Percentiles rank a stretch among this genome's conserved stretches.
These are phyloP conservation scores for Dothideomycetes sp. DNA, from an alignment of 2,329 filamentous ascomycete genomes.

Conservation along the genomic window DNA sequence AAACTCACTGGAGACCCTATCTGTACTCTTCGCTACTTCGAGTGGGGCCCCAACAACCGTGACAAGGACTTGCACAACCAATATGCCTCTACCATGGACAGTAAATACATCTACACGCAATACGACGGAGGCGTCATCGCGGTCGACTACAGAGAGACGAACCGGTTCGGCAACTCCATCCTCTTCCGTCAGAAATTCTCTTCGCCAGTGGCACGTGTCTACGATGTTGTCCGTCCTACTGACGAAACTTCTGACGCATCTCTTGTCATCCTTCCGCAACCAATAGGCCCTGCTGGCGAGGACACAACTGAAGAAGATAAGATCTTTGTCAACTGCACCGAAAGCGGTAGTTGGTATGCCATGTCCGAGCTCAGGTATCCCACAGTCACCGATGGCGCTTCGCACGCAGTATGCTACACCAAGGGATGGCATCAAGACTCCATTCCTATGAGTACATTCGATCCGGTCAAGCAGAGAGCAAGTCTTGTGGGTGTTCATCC, in stretches of 20 bases:
- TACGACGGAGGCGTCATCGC: constrained; percentile 79
- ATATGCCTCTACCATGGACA: constrained; percentile 71
- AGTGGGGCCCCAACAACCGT: constrained; percentile 89
- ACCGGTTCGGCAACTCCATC: constrained; percentile 13
- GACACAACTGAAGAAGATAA: constrained; percentile 26
- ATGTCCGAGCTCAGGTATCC: constrained; percentile 82
- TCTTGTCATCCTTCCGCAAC: constrained; percentile 79
- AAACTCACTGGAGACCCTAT: constrained; percentile 63
- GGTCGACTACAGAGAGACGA: constrained; percentile 54
- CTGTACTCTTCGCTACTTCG: constrained; percentile 83
- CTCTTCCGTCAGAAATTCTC: constrained; percentile 25
- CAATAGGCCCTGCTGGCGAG: constrained; percentile 48
- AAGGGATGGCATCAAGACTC: constrained; percentile 40
- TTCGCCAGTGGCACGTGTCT: constrained; percentile 76
- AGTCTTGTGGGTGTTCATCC: constrained; percentile 33
- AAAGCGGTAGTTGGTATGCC: constrained; percentile 85
- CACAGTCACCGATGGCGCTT: constrained; percentile 63
- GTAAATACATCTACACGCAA: constrained; percentile 78
- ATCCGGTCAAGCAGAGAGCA: constrained; percentile 20
- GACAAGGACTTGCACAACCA: constrained; percentile 81
- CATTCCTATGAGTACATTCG: constrained; percentile 23
- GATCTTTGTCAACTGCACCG: constrained; percentile 78
- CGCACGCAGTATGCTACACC: constrained; percentile 48
- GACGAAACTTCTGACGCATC: constrained; percentile 59
- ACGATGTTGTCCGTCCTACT: constrained; percentile 72